Evolutionary conservation across 805 yeast species (phyloP).

Genomic region (Cyberlindnera maclurae): DNA sequence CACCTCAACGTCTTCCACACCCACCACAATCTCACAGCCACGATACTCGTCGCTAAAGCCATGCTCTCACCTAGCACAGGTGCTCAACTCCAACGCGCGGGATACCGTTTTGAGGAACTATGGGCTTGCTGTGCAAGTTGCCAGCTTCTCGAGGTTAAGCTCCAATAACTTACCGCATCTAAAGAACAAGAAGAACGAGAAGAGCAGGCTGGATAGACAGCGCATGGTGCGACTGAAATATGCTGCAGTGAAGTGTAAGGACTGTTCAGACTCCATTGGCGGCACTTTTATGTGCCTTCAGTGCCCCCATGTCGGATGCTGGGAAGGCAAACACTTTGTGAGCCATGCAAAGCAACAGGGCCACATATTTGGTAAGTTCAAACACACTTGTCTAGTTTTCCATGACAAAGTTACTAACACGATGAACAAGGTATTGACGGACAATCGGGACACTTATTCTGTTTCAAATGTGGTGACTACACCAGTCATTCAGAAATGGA

Average conservation of each 20-base stretch:
- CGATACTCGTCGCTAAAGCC: conserved; percentile 10
- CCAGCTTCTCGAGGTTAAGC: conserved; percentile 10
- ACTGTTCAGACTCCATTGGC: conserved; percentile 34
- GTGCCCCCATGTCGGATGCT: conserved; percentile 73
- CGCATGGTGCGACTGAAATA: conserved; percentile 36
- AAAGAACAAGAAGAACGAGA: conserved; percentile 7
- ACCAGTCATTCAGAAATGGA: conserved; percentile 57
- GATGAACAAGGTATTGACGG: conserved; percentile 43
- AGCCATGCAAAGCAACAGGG: conserved; percentile 39
- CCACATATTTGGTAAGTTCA: conserved; percentile 45
- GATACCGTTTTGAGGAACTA: conserved; percentile 23
- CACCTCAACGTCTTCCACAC: conserved; percentile 1
- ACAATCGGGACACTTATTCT: conserved; percentile 58
- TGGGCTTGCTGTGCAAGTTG: conserved; percentile 19
- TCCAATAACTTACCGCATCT: conserved; percentile 6
- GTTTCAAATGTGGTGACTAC: conserved; percentile 73
- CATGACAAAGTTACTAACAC: background rate
- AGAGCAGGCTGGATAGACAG: conserved; percentile 25
- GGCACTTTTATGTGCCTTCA: conserved; percentile 60
- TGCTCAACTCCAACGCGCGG: conserved; percentile 20
- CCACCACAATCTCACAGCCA: conserved; percentile 2
- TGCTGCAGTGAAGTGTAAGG: conserved; percentile 42
- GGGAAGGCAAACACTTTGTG: conserved; percentile 39
- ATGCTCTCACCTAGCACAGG: conserved; percentile 23
- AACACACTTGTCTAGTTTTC: background rate